A percentile compares a stretch with the other conserved stretches of the same genome.
Evolutionary conservation across 179 eudicot genomes (phyloP).

Genomic region (Gypsophila paniculata): DNA sequence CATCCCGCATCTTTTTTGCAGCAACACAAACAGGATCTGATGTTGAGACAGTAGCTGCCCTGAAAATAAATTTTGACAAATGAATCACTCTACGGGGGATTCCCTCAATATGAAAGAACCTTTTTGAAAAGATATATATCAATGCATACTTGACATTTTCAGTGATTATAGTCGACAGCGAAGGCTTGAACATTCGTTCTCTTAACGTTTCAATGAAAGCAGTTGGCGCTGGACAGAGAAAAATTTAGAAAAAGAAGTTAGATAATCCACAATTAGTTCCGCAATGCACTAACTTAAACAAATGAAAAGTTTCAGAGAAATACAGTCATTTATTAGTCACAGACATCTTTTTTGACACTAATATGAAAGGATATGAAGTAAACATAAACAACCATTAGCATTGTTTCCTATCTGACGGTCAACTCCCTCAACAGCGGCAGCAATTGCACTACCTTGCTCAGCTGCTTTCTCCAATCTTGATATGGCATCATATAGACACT

Average conservation of each 20-base stretch:
- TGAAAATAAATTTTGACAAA: constrained; percentile 25
- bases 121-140: constrained; percentile 14
- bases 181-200: constrained; percentile 96
- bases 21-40: constrained; percentile 88
- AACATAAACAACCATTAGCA: constrained; percentile 51
- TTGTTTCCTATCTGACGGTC: constrained; percentile 88
- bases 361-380: neutral
- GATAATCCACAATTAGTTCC: neutral
- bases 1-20: constrained; percentile 86
- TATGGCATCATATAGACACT: constrained; percentile 94
- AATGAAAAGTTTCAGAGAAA: neutral
- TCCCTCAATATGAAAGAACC: constrained; percentile 7
- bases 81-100: constrained; percentile 11
- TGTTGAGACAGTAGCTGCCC: constrained; percentile 66
- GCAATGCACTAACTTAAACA: neutral
- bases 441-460: constrained; percentile 98
- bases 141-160: constrained; percentile 66
- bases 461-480: constrained; percentile 98
- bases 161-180: constrained; percentile 67
- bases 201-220: constrained; percentile 88
- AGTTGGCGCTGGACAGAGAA: constrained; percentile 61
- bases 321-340: neutral
- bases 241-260: constrained; percentile 1
- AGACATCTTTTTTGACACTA: neutral
- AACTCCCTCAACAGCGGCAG: constrained; percentile 98